Evolutionary conservation across 2,329 filamentous ascomycete genomes (phyloP).

Genomic region (Fusarium nematophilum): DNA sequence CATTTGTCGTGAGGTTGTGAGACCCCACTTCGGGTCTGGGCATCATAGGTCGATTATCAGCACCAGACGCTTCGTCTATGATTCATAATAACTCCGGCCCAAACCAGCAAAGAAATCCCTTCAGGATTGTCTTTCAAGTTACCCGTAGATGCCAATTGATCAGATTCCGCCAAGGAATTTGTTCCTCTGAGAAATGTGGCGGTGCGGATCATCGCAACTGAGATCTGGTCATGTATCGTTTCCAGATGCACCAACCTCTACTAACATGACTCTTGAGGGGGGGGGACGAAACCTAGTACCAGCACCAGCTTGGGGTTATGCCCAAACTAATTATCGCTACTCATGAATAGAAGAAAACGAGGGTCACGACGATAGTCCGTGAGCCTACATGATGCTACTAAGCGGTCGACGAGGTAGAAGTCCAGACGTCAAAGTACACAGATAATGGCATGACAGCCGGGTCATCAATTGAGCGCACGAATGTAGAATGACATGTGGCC

Average conservation of each 20-base stretch:
- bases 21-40: slow-evolving; percentile 25
- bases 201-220: not conserved
- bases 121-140: not conserved
- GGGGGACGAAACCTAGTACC: not conserved
- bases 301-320: not conserved
- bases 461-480: no score
- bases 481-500: no score
- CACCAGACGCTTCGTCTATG: slow-evolving; percentile 20
- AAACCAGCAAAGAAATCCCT: not conserved
- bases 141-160: not conserved
- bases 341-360: not conserved
- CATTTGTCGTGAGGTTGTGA: slow-evolving; percentile 6
- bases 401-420: not conserved
- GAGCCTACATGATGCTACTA: not conserved
- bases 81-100: slow-evolving; percentile 28
- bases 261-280: not conserved
- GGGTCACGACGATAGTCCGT: slow-evolving; percentile 1
- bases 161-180: not conserved
- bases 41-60: slow-evolving; percentile 27
- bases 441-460: no score
- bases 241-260: not conserved
- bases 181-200: not conserved
- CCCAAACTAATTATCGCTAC: not conserved
- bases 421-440: not conserved
- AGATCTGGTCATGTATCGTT: not conserved